Evolutionary conservation across 257 asterid genomes (phyloP), one percentile per base, ranked within the genome.

Genomic region (Agastache rugosa): DNA sequence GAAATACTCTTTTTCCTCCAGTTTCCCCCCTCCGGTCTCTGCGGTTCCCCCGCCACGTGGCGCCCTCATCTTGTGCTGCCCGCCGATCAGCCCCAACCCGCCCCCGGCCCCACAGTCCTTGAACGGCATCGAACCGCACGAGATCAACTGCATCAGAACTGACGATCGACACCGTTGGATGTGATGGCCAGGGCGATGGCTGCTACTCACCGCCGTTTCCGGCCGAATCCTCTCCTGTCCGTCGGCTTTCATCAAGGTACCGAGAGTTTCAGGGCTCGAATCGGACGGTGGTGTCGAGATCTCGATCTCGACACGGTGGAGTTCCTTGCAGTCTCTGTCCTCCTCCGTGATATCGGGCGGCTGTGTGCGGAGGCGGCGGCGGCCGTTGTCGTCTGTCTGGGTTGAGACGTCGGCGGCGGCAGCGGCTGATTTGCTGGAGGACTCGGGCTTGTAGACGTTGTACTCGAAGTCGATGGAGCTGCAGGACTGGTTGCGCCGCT

Each of bases 251-350:
- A 91, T 79, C 45, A 93, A 55, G 0, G 85, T 80, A 55, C 82
- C 92, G 0, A 93, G 87, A 0, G 96, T 91, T 53, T 88, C 96
- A 0, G 97, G 93, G 60, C 98, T 91, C 11, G 98, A 93, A 58
- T 89, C 92, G 6, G 96, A 87, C 83, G 90, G 91, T 8, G 85
- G 97, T 11, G 98, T 90, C 27, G 95, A 81, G 72, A 86, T 79
- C 83, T 81, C 87, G 73, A 76, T 81, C 75, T 77, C 86, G 5
- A 71, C 84, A 17, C 80, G 65, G 22, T 72, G 65, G 34, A 64
- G 69, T 20, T 55, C 73, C 50, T 74, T 64, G 12, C 37, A 8
- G 10, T 82, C 63, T 17, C 8, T 11, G 0, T 19, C 12, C 76
- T 22, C 41, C 20, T 59, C 41, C 42, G 65, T 12, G 11, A 39